Conservation (phyloP, 352 stramenopile species). For the Aphanomyces cochlioides region DNA sequence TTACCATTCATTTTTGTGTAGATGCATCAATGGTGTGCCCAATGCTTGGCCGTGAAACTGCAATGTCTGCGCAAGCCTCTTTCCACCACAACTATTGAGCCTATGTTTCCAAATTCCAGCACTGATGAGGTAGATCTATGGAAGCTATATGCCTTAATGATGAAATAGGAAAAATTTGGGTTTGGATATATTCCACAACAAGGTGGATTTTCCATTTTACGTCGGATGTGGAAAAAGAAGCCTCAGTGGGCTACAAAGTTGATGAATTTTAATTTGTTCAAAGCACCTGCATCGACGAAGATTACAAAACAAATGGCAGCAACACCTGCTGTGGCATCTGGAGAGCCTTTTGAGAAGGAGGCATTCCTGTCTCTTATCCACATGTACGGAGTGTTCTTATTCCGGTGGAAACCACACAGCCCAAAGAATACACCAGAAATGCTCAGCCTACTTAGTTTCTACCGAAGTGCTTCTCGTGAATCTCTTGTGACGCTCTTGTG, state of each 20-base stretch:
- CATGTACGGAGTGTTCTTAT: constrained; percentile 54
- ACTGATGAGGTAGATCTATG: constrained; percentile 40
- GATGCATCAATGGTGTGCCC: constrained; percentile 44
- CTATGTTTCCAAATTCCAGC: constrained; percentile 51
- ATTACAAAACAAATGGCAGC: constrained; percentile 41
- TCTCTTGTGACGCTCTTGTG: constrained; percentile 55
- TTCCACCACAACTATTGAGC: constrained; percentile 37
- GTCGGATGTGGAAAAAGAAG: constrained; percentile 51
- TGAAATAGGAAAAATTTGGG: constrained; percentile 62
- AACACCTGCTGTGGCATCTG: constrained; percentile 41
- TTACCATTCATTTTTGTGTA: constrained; percentile 48
- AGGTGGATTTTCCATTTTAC: constrained; percentile 39
- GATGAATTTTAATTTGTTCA: constrained; percentile 34
- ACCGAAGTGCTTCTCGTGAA: constrained; percentile 35
- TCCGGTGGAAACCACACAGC: constrained; percentile 46
- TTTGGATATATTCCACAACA: constrained; percentile 67
- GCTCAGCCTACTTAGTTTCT: constrained; percentile 61
- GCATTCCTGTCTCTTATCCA: constrained; percentile 45
- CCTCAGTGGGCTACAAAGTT: constrained; percentile 51
- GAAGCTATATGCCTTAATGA: not conserved
- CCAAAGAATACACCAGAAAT: constrained; percentile 43
- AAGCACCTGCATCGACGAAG: constrained; percentile 47
- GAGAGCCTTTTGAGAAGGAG: constrained; percentile 43
- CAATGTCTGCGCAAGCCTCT: constrained; percentile 40
- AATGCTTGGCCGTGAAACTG: constrained; percentile 45